These are phyloP conservation scores for Ciborinia camelliae DNA, from an alignment of 2,329 filamentous ascomycete genomes.

Conservation along the genomic window DNA sequence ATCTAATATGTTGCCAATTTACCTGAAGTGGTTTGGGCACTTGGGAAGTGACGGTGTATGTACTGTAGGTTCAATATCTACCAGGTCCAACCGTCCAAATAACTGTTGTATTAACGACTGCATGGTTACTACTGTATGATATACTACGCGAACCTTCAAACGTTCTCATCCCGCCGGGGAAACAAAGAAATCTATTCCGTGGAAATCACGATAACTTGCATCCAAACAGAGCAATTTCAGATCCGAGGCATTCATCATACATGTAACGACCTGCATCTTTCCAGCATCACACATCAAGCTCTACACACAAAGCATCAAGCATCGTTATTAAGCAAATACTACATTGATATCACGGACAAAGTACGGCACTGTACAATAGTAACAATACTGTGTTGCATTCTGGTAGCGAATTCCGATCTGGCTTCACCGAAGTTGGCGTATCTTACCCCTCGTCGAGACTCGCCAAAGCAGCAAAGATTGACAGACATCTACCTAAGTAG, in stretches of 20 bases:
- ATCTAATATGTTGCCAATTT: background rate
- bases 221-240: conserved; percentile 5
- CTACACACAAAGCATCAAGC: background rate
- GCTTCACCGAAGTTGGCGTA: conserved; percentile 8
- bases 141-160: background rate
- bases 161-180: background rate
- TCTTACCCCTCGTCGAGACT: conserved; percentile 7
- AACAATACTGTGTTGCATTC: background rate
- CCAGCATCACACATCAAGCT: background rate
- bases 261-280: background rate
- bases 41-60: conserved; percentile 9
- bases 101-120: background rate
- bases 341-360: background rate
- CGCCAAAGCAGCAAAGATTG: background rate
- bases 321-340: background rate
- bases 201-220: conserved; percentile 5
- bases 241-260: background rate
- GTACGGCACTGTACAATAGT: background rate
- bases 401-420: conserved; percentile 16
- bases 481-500: background rate
- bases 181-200: background rate
- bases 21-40: no score
- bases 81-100: background rate
- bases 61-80: background rate
- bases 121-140: background rate